phyloP scores from a whole-genome alignment of 1,284 basidiomycete genomes.

The Papiliotrema laurentii region DNA sequence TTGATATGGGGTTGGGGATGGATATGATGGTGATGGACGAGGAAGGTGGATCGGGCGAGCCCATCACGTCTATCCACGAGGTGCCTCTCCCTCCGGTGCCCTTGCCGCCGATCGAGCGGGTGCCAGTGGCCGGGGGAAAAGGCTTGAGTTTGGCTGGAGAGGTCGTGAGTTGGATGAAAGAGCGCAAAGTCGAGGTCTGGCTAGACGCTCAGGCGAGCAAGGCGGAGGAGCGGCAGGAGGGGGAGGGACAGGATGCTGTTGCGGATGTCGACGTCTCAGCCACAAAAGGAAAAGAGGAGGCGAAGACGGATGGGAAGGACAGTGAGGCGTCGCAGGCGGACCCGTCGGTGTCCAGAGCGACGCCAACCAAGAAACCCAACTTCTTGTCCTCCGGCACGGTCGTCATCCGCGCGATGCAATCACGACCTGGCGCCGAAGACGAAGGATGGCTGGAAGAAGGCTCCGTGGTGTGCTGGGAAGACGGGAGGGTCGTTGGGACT shows the following conservation, averaged over 20 bases:
- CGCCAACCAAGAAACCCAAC: conserved; percentile 10
- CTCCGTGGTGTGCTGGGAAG: conserved; percentile 51
- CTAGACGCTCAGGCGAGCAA: conserved; percentile 1
- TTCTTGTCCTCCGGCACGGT: conserved; percentile 48
- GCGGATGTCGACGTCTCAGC: neutral
- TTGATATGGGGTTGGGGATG: conserved; percentile 10
- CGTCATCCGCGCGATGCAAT: conserved; percentile 45
- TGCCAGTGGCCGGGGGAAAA: conserved; percentile 34
- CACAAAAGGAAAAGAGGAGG: neutral
- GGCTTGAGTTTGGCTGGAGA: conserved; percentile 44
- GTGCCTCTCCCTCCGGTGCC: conserved; percentile 42
- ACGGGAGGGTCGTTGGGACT: conserved; percentile 52
- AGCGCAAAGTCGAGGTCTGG: conserved; percentile 39
- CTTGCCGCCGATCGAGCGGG: conserved; percentile 33
- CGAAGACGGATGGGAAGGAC: neutral
- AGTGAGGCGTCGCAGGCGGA: conserved; percentile 1
- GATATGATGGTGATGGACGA: conserved; percentile 27
- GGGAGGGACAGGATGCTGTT: neutral
- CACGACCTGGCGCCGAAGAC: conserved; percentile 26
- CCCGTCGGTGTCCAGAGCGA: neutral
- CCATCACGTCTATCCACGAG: conserved; percentile 48
- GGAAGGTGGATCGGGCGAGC: conserved; percentile 15
- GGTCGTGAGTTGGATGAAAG: conserved; percentile 47
- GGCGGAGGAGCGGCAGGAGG: neutral
- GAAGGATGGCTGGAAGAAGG: conserved; percentile 53